Percentiles rank a stretch among this genome's conserved stretches.
phyloP scores from a whole-genome alignment of 129 eudicot species.

The Sambucus nigra region DNA sequence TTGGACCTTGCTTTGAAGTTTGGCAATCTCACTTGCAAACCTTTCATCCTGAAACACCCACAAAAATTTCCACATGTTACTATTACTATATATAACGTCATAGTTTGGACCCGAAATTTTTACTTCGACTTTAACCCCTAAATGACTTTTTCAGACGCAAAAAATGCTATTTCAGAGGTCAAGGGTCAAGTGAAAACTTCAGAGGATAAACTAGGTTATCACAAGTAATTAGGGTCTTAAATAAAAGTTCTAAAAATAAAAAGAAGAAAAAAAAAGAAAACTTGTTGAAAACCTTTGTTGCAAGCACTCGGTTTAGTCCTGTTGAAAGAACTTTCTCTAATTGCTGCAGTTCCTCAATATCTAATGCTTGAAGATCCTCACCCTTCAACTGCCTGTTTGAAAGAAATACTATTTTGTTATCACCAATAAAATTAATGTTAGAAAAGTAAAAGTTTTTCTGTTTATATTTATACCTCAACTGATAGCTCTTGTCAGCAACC shows the following conservation, averaged over 20 bases:
- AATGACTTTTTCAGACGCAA: too few relatives aligned
- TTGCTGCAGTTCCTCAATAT: constrained; percentile 44
- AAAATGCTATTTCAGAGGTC: too few relatives aligned
- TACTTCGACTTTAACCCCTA: too few relatives aligned
- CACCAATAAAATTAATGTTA: too few relatives aligned
- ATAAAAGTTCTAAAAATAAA: too few relatives aligned
- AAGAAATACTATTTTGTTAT: background rate
- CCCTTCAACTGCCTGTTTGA: constrained; percentile 45
- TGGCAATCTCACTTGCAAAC: constrained; percentile 29
- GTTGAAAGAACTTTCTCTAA: constrained; percentile 48
- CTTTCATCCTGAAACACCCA: constrained; percentile 29
- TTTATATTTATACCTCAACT: constrained; percentile 29
- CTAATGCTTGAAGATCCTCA: constrained; percentile 54
- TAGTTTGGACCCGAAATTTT: too few relatives aligned
- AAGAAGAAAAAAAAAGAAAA: background rate
- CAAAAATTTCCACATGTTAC: background rate
- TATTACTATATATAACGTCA: too few relatives aligned
- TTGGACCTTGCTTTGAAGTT: constrained; percentile 39
- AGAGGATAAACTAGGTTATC: too few relatives aligned
- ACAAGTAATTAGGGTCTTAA: too few relatives aligned
- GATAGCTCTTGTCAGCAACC: constrained; percentile 37
- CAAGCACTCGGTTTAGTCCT: constrained; percentile 28
- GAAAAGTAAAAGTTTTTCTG: too few relatives aligned
- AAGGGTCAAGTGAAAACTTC: too few relatives aligned
- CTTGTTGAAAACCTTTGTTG: background rate